phyloP scores from a whole-genome alignment of 75 land plant genomes.

The Ceratopteris richardii region DNA sequence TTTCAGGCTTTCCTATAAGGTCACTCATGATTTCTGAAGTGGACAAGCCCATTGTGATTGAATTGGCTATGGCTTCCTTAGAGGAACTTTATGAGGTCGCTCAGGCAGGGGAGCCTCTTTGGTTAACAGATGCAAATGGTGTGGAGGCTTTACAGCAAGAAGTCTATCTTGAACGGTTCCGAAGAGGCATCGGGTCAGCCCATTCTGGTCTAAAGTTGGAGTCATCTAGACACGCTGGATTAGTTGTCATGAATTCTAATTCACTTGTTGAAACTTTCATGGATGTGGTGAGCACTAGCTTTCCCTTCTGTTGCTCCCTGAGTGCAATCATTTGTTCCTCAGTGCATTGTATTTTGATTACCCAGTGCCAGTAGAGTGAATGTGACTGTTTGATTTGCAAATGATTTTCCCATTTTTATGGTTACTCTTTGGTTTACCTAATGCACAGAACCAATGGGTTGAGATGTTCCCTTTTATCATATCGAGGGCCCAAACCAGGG shows the following conservation, averaged over 20 bases:
- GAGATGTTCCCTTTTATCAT: conserved; percentile 29
- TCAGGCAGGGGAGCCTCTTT: conserved; percentile 17
- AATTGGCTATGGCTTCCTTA: conserved; percentile 22
- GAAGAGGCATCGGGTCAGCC: conserved; percentile 10
- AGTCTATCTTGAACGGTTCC: conserved; percentile 11
- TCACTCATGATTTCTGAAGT: conserved; percentile 11
- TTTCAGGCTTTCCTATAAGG: conserved; percentile 3
- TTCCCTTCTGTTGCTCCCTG: background rate
- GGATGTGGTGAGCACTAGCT: conserved; percentile 6
- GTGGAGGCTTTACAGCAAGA: conserved; percentile 11
- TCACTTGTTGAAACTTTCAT: conserved; percentile 7
- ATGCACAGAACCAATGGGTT: conserved; percentile 30
- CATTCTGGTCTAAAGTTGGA: conserved; percentile 14
- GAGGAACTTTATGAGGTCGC: conserved; percentile 21
- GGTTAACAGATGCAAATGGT: conserved; percentile 4
- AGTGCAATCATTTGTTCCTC: background rate
- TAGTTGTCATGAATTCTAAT: conserved; percentile 16
- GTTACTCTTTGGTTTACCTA: background rate
- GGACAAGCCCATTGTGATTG: conserved; percentile 26
- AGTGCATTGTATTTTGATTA: background rate
- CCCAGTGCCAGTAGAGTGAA: no score
- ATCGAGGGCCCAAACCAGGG: conserved; percentile 28
- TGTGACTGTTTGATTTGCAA: no score
- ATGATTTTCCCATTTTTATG: no score
- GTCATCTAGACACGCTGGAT: conserved; percentile 10